Evolutionary conservation across 1,284 basidiomycete species (phyloP), one percentile per base, ranked within the genome.

Genomic region (Marasmius fiardii): DNA sequence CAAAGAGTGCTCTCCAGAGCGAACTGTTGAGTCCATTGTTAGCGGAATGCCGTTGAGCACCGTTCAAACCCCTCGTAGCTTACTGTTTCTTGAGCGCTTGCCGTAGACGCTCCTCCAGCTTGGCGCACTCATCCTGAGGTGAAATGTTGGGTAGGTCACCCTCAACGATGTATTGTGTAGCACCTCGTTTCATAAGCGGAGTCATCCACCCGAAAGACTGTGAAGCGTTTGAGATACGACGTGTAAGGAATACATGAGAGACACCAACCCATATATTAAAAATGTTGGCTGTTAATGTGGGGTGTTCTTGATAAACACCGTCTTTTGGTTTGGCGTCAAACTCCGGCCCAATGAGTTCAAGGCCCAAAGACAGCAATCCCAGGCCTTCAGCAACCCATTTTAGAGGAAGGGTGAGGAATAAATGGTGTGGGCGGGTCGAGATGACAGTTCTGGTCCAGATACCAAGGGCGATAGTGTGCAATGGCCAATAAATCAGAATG

Each of bases 401-500:
- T 31, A 89, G 63, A 5, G 70, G 62, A 35, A 86, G 64, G 10
- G 82, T 61, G 3, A 75, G 54, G 1, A 71, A 67, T 0, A 66
- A 58, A 0, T 68, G 44, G 2, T 67, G 63, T 2, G 67, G 63
- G 21, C 69, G 66, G 11, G 61, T 62, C 2, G 60, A 57, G 31
- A 81, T 63, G 43, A 77, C 66, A 0, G 92, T 92, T 3, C 91
- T 80, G 0, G 86, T 73, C 79, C 88, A 85, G 23, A 93, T 68
- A 3, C 74, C 65, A 1, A 83, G 65, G 0, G 75, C 73, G 20
- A 81, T 28, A 10, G 83, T 55, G 63, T 94, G 92, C 3, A 80
- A 52, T 0, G 94, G 90, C 88, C 92, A 96, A 71, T 93, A 95
- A 51, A 96, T 71, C 21, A 98, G 80, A 26, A 95, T 72, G 21